Base-by-base conservation (phyloP, 208 protist species). In the Entamoeba histolytica region DNA sequence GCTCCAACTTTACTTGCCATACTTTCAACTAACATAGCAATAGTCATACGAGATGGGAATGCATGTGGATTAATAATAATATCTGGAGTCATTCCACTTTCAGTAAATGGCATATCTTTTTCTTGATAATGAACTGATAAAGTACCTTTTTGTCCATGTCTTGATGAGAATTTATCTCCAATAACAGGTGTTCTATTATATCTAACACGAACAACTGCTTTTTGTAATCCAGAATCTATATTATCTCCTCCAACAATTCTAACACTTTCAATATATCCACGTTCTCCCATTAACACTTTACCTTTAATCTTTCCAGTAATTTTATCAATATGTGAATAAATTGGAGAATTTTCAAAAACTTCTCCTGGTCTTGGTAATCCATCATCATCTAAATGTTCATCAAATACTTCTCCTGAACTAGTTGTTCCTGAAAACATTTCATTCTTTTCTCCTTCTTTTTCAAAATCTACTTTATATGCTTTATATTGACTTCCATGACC, bases 11-110 rank as follows among this genome's bases (percentile, higher is more conserved):
- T 99, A 49, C 96, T 97, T 0, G 98, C 97, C 96, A 99, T 98
- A 93, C 96, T 97, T 95, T 99, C 99, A 78, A 99, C 96, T 17
- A 97, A 94, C 96, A 97, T 97, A 91, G 98, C 99, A 91, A 99
- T 99, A 17, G 99, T 99, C 99, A 99, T 99, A 95, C 99, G 98
- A 8, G 98, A 99, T 49, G 99, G 99, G 96, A 99, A 99, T 94
- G 98, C 98, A 95, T 99, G 98, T 49, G 99, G 99, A 96, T 99
- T 99, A 96, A 99, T 99, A 95, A 99, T 98, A 92, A 99, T 96
- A 95, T 99, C 99, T 5, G 95, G 95, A 51, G 49, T 49, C 4
- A 95, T 92, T 28, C 95, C 95, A 5, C 47, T 49, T 14, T 95
- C 94, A 50, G 96, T 95, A 91, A 97, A 97, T 51, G 97, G 97